A percentile compares a stretch with the other conserved stretches of the same genome.
These are phyloP conservation scores for Naganishia antarctica DNA, from an alignment of 768 basidiomycete genomes.

Conservation along the genomic window DNA sequence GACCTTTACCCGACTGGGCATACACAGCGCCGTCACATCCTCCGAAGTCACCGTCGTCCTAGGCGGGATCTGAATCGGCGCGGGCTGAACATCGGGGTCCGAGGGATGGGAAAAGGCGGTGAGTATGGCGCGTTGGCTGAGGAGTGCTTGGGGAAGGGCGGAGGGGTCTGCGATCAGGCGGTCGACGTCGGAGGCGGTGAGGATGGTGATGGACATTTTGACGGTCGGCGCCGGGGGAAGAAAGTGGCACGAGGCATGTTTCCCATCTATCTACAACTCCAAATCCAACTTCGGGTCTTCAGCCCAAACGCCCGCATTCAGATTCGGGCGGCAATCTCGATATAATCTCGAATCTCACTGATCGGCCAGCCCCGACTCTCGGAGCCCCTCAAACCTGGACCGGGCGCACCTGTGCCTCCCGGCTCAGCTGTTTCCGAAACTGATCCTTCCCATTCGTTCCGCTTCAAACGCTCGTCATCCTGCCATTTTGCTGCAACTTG, in stretches of 20 bases:
- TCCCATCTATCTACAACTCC: too few relatives aligned
- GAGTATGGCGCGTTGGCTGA: constrained; percentile 1
- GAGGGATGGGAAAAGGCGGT: constrained; percentile 31
- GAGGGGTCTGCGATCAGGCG: not conserved
- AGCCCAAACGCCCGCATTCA: too few relatives aligned
- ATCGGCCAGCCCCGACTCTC: not conserved
- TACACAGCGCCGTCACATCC: constrained; percentile 66
- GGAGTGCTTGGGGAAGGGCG: not conserved
- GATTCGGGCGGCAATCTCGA: too few relatives aligned
- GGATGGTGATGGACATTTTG: constrained; percentile 13
- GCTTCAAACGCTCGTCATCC: too few relatives aligned
- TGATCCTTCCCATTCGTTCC: not conserved
- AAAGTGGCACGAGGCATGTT: too few relatives aligned
- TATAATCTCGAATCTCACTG: too few relatives aligned
- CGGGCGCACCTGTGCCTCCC: not conserved
- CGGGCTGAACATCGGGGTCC: constrained; percentile 18
- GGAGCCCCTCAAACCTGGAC: not conserved
- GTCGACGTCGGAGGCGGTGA: constrained; percentile 7
- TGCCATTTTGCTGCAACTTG: too few relatives aligned
- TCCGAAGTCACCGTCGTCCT: constrained; percentile 58
- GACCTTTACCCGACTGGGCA: constrained; percentile 65
- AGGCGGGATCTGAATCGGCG: constrained; percentile 55
- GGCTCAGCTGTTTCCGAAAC: not conserved
- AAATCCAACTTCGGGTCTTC: too few relatives aligned
- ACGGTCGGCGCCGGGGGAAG: too few relatives aligned